These are phyloP conservation scores for Cryptomeria japonica DNA, from an alignment of 75 land plant genomes.

Conservation along the genomic window DNA sequence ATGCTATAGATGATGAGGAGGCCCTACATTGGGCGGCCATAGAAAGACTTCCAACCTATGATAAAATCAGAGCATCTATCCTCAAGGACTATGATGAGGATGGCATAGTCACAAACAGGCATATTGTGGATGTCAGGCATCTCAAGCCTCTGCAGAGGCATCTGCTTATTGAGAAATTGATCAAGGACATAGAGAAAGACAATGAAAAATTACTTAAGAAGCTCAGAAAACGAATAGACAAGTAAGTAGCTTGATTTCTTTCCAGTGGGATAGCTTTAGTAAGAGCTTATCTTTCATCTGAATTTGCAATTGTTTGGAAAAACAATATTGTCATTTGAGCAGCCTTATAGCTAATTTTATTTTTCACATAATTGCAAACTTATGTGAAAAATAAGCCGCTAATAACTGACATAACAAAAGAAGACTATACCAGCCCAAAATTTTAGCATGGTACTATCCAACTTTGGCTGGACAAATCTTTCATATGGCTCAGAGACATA, in stretches of 20 bases:
- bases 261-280: background rate
- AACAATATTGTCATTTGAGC: too few relatives aligned
- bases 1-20: constrained; percentile 10
- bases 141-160: too few relatives aligned
- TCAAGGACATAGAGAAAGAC: constrained; percentile 63
- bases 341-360: too few relatives aligned
- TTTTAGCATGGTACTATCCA: constrained; percentile 9
- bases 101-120: constrained; percentile 1
- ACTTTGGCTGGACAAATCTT: too few relatives aligned
- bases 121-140: constrained; percentile 52
- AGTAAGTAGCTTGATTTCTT: constrained; percentile 20
- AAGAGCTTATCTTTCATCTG: background rate
- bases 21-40: constrained; percentile 29
- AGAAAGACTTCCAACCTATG: constrained; percentile 23
- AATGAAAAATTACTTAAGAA: constrained; percentile 56
- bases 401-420: constrained; percentile 46
- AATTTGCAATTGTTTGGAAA: too few relatives aligned
- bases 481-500: too few relatives aligned
- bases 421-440: constrained; percentile 52
- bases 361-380: too few relatives aligned
- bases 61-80: constrained; percentile 19
- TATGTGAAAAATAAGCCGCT: constrained; percentile 41
- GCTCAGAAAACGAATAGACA: constrained; percentile 59
- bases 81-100: constrained; percentile 1
- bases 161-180: constrained; percentile 56